Base-by-base conservation (phyloP, 2,329 filamentous ascomycete species). In the Hawksworthiomyces lignivorus region DNA sequence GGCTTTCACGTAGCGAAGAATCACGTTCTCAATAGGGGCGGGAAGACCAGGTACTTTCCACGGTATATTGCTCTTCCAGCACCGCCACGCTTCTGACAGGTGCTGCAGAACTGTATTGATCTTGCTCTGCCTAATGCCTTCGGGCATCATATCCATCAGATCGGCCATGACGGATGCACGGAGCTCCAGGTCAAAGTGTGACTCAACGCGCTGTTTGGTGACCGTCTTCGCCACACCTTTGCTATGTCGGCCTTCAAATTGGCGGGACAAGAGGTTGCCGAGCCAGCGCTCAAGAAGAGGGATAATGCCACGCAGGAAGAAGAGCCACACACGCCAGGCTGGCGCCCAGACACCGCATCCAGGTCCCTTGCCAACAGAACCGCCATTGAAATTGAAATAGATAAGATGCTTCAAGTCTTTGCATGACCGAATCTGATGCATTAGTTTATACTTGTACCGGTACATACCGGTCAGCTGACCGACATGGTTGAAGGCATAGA, bases 61-160 rank as follows among this genome's bases (percentile, higher is more conserved):
- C 1, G 92, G 92, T 52, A 98, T 98, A 58, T 98, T 98, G 66
- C 89, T 96, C 81, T 98, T 98, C 92, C 92, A 98, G 69, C 92
- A 98, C 67, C 92, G 79, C 92, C 92, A 98, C 12, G 92, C 92
- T 68, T 98, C 92, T 0, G 90, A 97, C 31, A 98, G 68, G 73
- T 98, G 94, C 58, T 97, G 92, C 41, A 98, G 70, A 33, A 98
- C 90, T 2, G 89, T 95, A 63, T 98, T 95, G 62, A 98, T 88
- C 68, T 98, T 98, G 70, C 92, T 98, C 61, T 98, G 92, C 63
- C 96, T 96, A 68, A 98, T 97, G 52, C 92, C 92, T 61, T 98
- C 94, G 0, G 92, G 92, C 92, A 98, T 98, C 94, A 98, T 98
- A 57, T 98, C 92, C 85, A 96, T 96, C 38, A 98, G 71, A 64